Base-by-base conservation (phyloP, 192 early-diverging fungal species). In the Coemansia sp. region DNA sequence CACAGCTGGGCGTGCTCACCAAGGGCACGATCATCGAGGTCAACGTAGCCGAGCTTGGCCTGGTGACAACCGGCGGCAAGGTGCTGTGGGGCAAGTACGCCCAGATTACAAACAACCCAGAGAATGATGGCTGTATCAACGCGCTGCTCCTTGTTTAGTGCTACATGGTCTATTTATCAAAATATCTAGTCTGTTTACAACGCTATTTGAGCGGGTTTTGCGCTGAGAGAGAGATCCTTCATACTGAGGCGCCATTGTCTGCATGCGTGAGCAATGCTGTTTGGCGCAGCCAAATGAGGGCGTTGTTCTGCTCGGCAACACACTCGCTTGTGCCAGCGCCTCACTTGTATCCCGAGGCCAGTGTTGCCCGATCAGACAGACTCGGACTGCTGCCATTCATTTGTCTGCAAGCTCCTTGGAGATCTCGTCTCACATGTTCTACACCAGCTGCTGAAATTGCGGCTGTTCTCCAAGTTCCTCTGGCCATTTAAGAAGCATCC, bases 41-140 rank as follows among this genome's bases (percentile, higher is more conserved):
- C 32, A 97, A 95, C 66, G 93, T 98, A 3, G 89, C 87, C 44
- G 97, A 97, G 78, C 83, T 99, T 48, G 97, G 97, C 53, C 81
- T 99, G 52, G 95, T 99, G 5, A 99, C 95, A 37, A 94, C 93
- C 53, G 84, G 87, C 63, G 95, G 97, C 44, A 99, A 99, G 83
- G 95, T 99, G 62, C 93, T 99, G 8, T 99, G 97, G 97, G 95
- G 97, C 60, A 95, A 92, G 79, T 92, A 92, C 73, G 89, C 91
- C 26, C 89, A 91, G 80, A 81, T 99, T 53, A 98, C 97, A 40
- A 98, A 98, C 84, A 98, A 97, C 83, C 97, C 97, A 8, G 96
- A 98, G 74, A 91, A 95, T 72, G 97, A 98, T 78, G 95, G 95
- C 37, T 93, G 87, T 77, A 90, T 95, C 75, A 95, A 95, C 78